Base-by-base conservation (phyloP, 1,139 yeast genomes). In the Debaryomycetaceae sp. region DNA sequence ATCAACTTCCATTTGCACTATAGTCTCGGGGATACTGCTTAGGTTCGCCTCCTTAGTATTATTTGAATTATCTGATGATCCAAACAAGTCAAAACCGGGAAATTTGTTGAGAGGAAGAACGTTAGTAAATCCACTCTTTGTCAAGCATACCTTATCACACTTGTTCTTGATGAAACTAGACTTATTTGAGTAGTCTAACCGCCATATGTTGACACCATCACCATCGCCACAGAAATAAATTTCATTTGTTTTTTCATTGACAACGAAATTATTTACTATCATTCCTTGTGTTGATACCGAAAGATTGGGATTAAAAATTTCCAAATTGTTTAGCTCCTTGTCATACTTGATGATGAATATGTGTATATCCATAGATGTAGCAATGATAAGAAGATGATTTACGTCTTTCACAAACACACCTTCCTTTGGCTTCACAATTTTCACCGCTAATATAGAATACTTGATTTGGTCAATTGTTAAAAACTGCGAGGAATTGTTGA, bases 161-260 rank as follows among this genome's bases (percentile, higher is more conserved):
- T 83, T 85, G 58, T 87, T 86, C 50, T 84, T 82, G 59, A 89
- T 89, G 87, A 97, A 93, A 42, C 89, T 85, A 40, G 91, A 93
- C 34, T 86, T 81, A 51, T 84, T 86, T n/a, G 91, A 80, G 60
- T 95, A 95, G 48, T 81, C 84, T 46, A 93, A 72, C 59, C 89
- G 90, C 96, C 97, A 93, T 41, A 95, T 75, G 55, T 91, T 83
- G 39, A 78, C 69, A 3, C 93, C 95, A 54, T 87, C 90, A 17
- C 84, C 75, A 49, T 78, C 74, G 9, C 96, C 96, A 17, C 87
- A 76, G 61, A 95, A 88, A 60, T 87, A 89, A 6, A 95, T 80
- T 45, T 95, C 91, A 41, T 90, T 87, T 0, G 93, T 82, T 38
- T 69, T 66, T 24, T 80, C 80, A 56, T 82, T 80, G 2, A 78